phyloP scores from a whole-genome alignment of 2,329 filamentous ascomycete genomes.

The Alternaria ethzedia region DNA sequence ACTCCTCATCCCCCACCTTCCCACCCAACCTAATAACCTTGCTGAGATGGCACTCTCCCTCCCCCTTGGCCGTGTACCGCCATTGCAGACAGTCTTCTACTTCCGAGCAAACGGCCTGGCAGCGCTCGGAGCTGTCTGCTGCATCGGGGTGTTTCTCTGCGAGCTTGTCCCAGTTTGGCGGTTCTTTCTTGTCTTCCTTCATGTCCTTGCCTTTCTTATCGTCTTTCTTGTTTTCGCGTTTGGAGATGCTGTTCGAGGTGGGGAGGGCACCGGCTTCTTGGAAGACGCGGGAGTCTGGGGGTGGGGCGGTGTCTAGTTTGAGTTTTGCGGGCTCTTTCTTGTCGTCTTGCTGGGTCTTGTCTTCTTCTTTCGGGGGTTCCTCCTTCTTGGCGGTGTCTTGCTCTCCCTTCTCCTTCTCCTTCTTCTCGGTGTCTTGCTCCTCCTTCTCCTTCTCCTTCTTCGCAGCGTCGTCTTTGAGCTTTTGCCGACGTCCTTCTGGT shows the following conservation, averaged over 20 bases:
- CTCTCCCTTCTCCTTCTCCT: neutral
- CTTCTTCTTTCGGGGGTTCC: neutral
- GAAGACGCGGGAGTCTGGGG: neutral
- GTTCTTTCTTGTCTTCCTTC: constrained; percentile 9
- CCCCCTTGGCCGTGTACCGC: constrained; percentile 32
- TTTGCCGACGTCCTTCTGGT: constrained; percentile 20
- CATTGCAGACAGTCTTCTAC: constrained; percentile 48
- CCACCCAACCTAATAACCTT: constrained; percentile 40
- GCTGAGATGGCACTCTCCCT: constrained; percentile 43
- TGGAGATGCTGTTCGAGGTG: neutral
- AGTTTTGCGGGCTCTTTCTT: neutral
- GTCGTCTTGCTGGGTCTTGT: neutral
- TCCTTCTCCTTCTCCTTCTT: constrained; percentile 1
- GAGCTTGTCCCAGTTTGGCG: constrained; percentile 23
- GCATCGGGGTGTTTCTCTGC: constrained; percentile 29
- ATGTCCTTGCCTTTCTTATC: neutral
- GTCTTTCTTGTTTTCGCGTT: neutral
- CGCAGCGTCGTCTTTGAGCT: constrained; percentile 18
- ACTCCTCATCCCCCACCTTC: constrained; percentile 25
- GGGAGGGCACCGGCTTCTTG: neutral
- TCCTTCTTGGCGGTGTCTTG: neutral
- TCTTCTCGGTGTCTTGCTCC: neutral
- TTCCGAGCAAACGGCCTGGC: constrained; percentile 35
- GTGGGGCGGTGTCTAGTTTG: neutral
- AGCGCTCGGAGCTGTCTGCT: constrained; percentile 29